phyloP scores from a whole-genome alignment of 2,329 filamentous ascomycete genomes.

The Didymella glomerata region DNA sequence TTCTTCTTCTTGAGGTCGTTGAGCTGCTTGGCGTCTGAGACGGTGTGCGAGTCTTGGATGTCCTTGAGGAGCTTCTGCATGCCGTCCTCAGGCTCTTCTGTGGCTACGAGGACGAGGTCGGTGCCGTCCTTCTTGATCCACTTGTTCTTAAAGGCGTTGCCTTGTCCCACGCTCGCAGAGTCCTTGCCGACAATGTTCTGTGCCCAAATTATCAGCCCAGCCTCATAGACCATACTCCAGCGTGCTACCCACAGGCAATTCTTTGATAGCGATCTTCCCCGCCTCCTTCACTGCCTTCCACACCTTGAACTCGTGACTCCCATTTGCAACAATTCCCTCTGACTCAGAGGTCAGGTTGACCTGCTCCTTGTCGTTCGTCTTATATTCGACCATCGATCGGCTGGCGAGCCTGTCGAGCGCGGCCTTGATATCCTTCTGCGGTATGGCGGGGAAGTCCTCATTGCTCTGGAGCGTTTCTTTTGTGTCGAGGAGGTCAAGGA shows the following conservation, averaged over 20 bases:
- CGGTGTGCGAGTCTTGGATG: constrained; percentile 74
- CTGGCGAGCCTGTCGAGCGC: constrained; percentile 86
- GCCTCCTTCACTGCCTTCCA: constrained; percentile 58
- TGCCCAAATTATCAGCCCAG: constrained; percentile 32
- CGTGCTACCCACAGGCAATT: constrained; percentile 52
- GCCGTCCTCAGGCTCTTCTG: constrained; percentile 79
- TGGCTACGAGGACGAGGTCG: constrained; percentile 61
- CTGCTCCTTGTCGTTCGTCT: constrained; percentile 82
- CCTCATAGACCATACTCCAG: not conserved
- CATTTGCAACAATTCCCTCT: constrained; percentile 70
- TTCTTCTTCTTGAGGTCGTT: constrained; percentile 92
- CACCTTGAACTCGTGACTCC: constrained; percentile 61
- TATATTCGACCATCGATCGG: constrained; percentile 85
- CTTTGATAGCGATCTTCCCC: constrained; percentile 57
- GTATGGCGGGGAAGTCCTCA: constrained; percentile 57
- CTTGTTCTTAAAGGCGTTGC: constrained; percentile 85
- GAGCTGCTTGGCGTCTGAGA: constrained; percentile 77
- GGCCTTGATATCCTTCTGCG: constrained; percentile 72
- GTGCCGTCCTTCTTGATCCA: constrained; percentile 72
- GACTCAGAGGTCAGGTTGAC: constrained; percentile 80
- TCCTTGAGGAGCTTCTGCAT: constrained; percentile 78
- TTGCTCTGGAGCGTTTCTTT: constrained; percentile 62
- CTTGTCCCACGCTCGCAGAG: constrained; percentile 84
- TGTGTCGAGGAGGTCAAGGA: constrained; percentile 72
- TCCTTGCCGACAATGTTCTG: constrained; percentile 73